Percentiles rank a stretch among this genome's conserved stretches.
Conservation (phyloP, 768 basidiomycete species). For the Tylopilus cervinicoccineus region DNA sequence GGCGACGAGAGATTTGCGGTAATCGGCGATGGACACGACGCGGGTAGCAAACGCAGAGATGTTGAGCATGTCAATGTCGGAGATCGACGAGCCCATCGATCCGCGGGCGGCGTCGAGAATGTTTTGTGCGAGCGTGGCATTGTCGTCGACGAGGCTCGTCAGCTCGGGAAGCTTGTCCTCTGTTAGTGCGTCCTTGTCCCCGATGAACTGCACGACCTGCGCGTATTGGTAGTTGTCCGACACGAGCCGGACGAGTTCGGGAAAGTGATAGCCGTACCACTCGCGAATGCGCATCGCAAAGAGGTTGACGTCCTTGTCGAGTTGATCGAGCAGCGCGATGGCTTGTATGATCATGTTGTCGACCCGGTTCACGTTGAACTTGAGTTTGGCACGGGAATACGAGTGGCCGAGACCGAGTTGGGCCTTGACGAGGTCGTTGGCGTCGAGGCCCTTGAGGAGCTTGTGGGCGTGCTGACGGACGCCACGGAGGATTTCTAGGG, state of each 20-base stretch:
- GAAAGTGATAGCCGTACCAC: slow-evolving; percentile 99
- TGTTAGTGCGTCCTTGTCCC: slow-evolving; percentile 76
- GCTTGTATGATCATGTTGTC: slow-evolving; percentile 99
- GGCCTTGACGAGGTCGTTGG: slow-evolving; percentile 85
- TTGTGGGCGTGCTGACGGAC: slow-evolving; percentile 89
- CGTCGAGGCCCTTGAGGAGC: slow-evolving; percentile 83
- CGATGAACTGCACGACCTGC: slow-evolving; percentile 78
- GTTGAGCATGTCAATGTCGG: slow-evolving; percentile 93
- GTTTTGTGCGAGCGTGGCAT: slow-evolving; percentile 84
- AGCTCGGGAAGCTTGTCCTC: slow-evolving; percentile 82
- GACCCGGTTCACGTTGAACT: slow-evolving; percentile 93
- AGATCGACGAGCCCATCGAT: slow-evolving; percentile 90
- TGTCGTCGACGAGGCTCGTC: slow-evolving; percentile 75
- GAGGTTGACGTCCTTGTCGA: slow-evolving; percentile 99
- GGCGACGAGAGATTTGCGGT: slow-evolving; percentile 83
- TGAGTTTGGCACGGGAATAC: slow-evolving; percentile 95
- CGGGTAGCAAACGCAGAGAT: slow-evolving; percentile 88
- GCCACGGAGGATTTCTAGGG: slow-evolving; percentile 85
- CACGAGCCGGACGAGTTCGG: slow-evolving; percentile 90
- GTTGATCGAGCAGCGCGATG: slow-evolving; percentile 95
- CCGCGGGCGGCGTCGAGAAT: slow-evolving; percentile 91
- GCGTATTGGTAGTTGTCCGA: slow-evolving; percentile 95
- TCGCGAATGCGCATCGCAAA: slow-evolving; percentile 98
- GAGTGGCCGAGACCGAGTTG: slow-evolving; percentile 97
- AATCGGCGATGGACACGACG: slow-evolving; percentile 89